phyloP scores from a whole-genome alignment of 1,139 yeast species.

The Nakaseomyces nivariensis region DNA sequence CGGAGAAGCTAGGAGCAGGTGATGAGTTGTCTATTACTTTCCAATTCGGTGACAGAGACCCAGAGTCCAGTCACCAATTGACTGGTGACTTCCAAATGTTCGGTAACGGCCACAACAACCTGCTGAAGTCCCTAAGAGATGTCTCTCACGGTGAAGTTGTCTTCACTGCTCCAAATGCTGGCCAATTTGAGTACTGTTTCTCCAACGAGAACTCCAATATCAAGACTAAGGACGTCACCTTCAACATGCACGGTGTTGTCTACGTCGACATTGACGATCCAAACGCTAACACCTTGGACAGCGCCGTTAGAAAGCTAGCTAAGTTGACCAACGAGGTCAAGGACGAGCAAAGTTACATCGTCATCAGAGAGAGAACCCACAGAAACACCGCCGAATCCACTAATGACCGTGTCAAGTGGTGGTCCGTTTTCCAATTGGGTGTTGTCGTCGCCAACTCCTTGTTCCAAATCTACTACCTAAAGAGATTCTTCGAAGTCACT shows the following conservation, averaged over 20 bases:
- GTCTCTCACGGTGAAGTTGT: conserved; percentile 77
- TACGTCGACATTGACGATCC: conserved; percentile 82
- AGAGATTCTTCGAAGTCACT: conserved; percentile 91
- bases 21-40: conserved; percentile 84
- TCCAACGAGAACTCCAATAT: conserved; percentile 69
- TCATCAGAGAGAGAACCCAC: conserved; percentile 93
- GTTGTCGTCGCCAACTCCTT: conserved; percentile 80
- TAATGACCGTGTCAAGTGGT: conserved; percentile 93
- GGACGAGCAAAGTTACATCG: conserved; percentile 88
- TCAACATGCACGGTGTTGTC: conserved; percentile 89
- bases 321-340: conserved; percentile 77
- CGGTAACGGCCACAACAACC: conserved; percentile 20
- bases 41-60: conserved; percentile 91
- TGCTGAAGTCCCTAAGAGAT: conserved; percentile 38
- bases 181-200: conserved; percentile 84
- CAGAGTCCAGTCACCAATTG: conserved; percentile 65
- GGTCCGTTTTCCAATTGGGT: conserved; percentile 86
- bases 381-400: conserved; percentile 98
- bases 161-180: conserved; percentile 52
- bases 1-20: conserved; percentile 67
- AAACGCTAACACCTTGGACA: conserved; percentile 71
- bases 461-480: conserved; percentile 89
- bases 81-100: conserved; percentile 59
- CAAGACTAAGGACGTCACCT: conserved; percentile 82
- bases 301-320: conserved; percentile 67